Percentiles rank a stretch among this genome's conserved stretches.
These are phyloP conservation scores for Chalciporus sp. DNA, from an alignment of 1,284 basidiomycete genomes.

Conservation along the genomic window DNA sequence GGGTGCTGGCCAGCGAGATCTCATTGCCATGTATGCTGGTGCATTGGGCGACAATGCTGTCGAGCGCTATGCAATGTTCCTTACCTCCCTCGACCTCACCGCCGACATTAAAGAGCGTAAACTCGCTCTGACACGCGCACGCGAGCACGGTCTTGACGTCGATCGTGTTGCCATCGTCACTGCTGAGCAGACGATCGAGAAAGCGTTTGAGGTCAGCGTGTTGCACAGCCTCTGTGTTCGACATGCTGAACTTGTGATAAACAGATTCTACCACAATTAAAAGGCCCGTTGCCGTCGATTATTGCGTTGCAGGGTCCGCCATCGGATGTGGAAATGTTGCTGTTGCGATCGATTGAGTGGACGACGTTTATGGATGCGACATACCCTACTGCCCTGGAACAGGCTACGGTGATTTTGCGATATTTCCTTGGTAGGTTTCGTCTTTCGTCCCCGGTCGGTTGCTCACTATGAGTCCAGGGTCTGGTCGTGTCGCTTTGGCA, in stretches of 20 bases:
- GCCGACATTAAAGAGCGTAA: slow-evolving; percentile 69
- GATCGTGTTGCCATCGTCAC: slow-evolving; percentile 80
- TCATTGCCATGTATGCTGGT: slow-evolving; percentile 94
- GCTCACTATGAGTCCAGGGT: slow-evolving; percentile 10
- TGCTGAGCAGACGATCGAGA: slow-evolving; percentile 79
- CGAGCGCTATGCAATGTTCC: slow-evolving; percentile 90
- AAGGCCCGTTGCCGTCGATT: slow-evolving; percentile 65
- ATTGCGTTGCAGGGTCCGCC: slow-evolving; percentile 52
- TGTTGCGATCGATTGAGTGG: slow-evolving; percentile 94
- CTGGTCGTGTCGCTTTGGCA: slow-evolving; percentile 75
- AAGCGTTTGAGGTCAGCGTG: slow-evolving; percentile 63
- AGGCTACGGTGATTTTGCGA: slow-evolving; percentile 83
- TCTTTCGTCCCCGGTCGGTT: too few species aligned
- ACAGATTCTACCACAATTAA: slow-evolving; percentile 55
- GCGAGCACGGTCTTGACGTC: slow-evolving; percentile 84
- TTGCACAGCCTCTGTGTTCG: slow-evolving; percentile 5
- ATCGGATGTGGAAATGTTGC: slow-evolving; percentile 60
- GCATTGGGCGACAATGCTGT: slow-evolving; percentile 91
- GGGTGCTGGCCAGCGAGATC: slow-evolving; percentile 77
- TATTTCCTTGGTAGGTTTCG: slow-evolving; percentile 70
- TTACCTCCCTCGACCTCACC: slow-evolving; percentile 79
- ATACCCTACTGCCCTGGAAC: slow-evolving; percentile 76
- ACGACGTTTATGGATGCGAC: slow-evolving; percentile 80
- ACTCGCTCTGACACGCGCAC: slow-evolving; percentile 76
- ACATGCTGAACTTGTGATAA: slow-evolving; percentile 7